phyloP scores from a whole-genome alignment of 208 protist species.

The Crithidia expoeki region DNA sequence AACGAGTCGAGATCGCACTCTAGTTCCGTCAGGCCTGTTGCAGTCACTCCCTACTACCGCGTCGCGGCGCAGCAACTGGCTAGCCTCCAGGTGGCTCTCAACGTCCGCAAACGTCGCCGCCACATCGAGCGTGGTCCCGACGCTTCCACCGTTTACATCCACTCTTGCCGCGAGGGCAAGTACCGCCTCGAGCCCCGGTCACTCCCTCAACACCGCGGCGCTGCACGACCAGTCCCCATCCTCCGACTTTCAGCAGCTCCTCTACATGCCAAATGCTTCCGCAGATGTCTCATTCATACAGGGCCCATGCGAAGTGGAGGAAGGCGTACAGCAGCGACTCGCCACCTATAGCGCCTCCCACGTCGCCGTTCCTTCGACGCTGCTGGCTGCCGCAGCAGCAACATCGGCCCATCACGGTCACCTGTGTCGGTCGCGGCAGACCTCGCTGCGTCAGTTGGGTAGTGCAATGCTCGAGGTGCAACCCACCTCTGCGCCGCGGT shows the following conservation, averaged over 20 bases:
- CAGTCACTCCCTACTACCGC: slow-evolving; percentile 4
- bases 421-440: slow-evolving; percentile 7
- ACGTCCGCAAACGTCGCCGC: background rate
- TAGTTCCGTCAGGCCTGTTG: slow-evolving; percentile 6
- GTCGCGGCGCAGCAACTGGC: slow-evolving; percentile 21
- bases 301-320: slow-evolving; percentile 23
- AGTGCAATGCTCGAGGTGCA: slow-evolving; percentile 33
- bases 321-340: slow-evolving; percentile 35
- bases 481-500: slow-evolving; percentile 23
- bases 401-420: background rate
- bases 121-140: background rate
- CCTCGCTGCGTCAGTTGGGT: slow-evolving; percentile 51
- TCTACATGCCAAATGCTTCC: slow-evolving; percentile 9
- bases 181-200: background rate
- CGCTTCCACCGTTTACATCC: background rate
- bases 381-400: background rate
- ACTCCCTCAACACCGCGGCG: slow-evolving; percentile 13
- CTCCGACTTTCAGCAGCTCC: slow-evolving; percentile 9
- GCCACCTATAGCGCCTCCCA: slow-evolving; percentile 29
- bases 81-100: slow-evolving; percentile 20
- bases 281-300: slow-evolving; percentile 10
- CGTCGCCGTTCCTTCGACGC: slow-evolving; percentile 7
- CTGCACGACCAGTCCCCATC: slow-evolving; percentile 4
- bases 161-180: background rate
- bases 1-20: background rate